Evolutionary conservation across 768 basidiomycete genomes (phyloP).

Genomic region (Mycena indigotica): DNA sequence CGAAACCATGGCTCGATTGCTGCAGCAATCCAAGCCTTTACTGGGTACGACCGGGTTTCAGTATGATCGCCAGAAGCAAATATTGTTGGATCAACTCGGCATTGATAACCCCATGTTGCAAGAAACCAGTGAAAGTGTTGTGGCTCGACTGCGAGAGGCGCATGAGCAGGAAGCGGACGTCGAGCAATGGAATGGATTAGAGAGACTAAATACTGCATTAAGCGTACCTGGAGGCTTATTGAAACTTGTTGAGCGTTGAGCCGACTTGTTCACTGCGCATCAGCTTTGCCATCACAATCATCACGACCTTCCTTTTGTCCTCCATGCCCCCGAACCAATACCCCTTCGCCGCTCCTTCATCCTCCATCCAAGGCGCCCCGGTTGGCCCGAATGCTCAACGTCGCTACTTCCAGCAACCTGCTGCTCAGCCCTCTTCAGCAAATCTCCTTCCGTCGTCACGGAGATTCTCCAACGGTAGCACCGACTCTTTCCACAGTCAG

Average conservation of each 20-base stretch:
- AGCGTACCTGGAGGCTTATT: conserved; percentile 7
- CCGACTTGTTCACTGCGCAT: too few species aligned
- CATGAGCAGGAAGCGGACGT: conserved; percentile 46
- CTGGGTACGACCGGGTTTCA: conserved; percentile 30
- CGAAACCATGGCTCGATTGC: conserved; percentile 50
- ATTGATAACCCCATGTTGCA: conserved; percentile 36
- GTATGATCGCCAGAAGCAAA: conserved; percentile 48
- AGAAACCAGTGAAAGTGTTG: conserved; percentile 51
- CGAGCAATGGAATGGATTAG: conserved; percentile 43
- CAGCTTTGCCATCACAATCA: background rate
- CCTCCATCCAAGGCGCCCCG: conserved; percentile 15
- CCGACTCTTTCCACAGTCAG: conserved; percentile 17
- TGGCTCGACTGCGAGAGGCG: conserved; percentile 55
- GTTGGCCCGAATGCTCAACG: conserved; percentile 42
- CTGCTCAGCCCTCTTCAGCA: conserved; percentile 52
- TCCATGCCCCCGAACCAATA: conserved; percentile 13
- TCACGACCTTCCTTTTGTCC: conserved; percentile 12
- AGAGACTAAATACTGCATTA: conserved; percentile 29
- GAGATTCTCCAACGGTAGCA: conserved; percentile 21
- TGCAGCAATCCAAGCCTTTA: conserved; percentile 37
- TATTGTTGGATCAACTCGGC: conserved; percentile 41
- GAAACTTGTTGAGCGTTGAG: background rate
- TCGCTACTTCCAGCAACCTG: conserved; percentile 41
- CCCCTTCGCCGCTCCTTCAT: conserved; percentile 10
- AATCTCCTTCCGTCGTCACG: too few species aligned